These are phyloP conservation scores for Metrosideros polymorpha DNA, from an alignment of 441 rosid species.

Conservation along the genomic window DNA sequence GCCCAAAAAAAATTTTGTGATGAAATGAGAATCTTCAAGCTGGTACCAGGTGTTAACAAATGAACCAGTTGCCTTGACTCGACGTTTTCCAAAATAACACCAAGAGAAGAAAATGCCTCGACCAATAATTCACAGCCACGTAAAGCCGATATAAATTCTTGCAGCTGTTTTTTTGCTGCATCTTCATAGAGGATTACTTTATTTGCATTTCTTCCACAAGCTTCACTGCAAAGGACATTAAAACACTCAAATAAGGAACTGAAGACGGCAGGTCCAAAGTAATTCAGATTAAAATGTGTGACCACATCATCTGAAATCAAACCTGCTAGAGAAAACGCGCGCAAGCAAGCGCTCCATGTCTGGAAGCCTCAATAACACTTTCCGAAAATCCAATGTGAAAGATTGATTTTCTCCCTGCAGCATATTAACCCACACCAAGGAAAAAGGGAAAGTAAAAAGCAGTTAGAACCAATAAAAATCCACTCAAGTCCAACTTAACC, in stretches of 20 bases:
- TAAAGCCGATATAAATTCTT: conserved; percentile 77
- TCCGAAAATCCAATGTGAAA: conserved; percentile 65
- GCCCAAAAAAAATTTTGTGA: background rate
- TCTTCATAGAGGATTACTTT: conserved; percentile 90
- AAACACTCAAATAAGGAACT: background rate
- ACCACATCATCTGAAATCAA: conserved; percentile 16
- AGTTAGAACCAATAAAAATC: background rate
- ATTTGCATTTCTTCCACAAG: conserved; percentile 85
- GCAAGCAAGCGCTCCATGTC: conserved; percentile 97
- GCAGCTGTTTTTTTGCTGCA: conserved; percentile 84
- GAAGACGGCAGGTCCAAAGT: background rate
- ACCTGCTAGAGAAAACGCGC: conserved; percentile 81
- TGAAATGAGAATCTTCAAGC: background rate
- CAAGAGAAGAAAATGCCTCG: conserved; percentile 70
- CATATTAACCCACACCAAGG: background rate
- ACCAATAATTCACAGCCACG: conserved; percentile 84
- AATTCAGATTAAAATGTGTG: background rate
- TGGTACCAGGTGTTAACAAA: conserved; percentile 68
- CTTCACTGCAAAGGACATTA: conserved; percentile 52
- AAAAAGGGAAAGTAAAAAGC: background rate
- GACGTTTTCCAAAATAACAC: conserved; percentile 55
- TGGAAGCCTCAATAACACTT: conserved; percentile 69
- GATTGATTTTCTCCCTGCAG: conserved; percentile 66
- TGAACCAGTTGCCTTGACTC: conserved; percentile 56
- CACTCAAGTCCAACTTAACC: background rate